A percentile compares a stretch with the other conserved stretches of the same genome.
Evolutionary conservation across 164 flowering plant genomes (phyloP).

Genomic region (Aristolochia contorta): DNA sequence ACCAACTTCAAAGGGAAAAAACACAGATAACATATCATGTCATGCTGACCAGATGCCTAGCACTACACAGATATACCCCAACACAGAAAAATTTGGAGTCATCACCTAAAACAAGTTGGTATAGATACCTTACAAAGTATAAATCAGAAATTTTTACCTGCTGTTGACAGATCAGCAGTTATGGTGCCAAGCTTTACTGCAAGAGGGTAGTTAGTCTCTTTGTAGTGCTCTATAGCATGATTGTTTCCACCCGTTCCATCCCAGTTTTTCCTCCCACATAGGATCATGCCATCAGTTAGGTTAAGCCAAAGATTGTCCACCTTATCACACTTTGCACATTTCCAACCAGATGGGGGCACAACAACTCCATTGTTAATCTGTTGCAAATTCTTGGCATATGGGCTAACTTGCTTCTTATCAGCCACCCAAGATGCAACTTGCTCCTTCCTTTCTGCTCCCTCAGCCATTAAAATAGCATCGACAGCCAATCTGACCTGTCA

Average conservation of each 20-base stretch:
- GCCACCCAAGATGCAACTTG: constrained; percentile 86
- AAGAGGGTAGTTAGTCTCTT: constrained; percentile 70
- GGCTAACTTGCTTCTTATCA: constrained; percentile 66
- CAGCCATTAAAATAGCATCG: constrained; percentile 66
- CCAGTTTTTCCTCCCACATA: constrained; percentile 95
- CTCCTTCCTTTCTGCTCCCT: constrained; percentile 83
- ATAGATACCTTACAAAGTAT: neutral
- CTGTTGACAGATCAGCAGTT: constrained; percentile 87
- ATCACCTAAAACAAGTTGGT: no score
- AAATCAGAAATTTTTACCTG: constrained; percentile 41
- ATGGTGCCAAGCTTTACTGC: constrained; percentile 97
- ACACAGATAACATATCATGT: no score
- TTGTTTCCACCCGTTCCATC: constrained; percentile 97
- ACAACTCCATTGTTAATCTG: constrained; percentile 71
- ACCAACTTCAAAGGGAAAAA: no score
- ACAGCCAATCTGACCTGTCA: constrained; percentile 85
- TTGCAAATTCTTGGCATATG: constrained; percentile 54
- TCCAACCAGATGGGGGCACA: constrained; percentile 91
- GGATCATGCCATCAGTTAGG: constrained; percentile 90
- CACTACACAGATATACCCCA: no score
- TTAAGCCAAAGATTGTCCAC: constrained; percentile 92
- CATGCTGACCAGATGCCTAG: no score
- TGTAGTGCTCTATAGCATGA: constrained; percentile 87
- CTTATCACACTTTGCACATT: constrained; percentile 86
- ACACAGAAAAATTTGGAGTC: neutral